Base-by-base conservation (phyloP, 2,329 filamentous ascomycete genomes). In the Scleromitrula shiraiana region DNA sequence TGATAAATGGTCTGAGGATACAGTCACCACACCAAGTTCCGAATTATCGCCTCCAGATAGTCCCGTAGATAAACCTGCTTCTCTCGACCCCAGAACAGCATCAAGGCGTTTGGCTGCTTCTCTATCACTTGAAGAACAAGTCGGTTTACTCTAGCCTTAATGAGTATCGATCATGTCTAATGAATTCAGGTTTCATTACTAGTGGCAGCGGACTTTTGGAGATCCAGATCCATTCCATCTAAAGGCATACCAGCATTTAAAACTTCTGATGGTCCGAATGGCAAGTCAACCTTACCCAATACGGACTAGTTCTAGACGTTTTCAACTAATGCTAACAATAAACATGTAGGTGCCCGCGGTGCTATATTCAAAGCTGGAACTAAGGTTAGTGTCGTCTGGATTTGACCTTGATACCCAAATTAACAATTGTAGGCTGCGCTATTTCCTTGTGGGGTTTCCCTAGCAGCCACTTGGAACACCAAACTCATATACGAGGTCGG, bases 391-490 rank as follows among this genome's bases (percentile, higher is more conserved):
- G 38, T 10, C 8, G 33, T 20, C 5, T 36, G 17, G 5, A 32
- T 23, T 30, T 5, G 2, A 26, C 17, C n/a, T 22, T 10, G 4
- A 20, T 19, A 5, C 10, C n/a, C 14, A 3, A 44, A 43, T 45
- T 55, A 49, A 56, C 36, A 36, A 7, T 7, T 46, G 9, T 61
- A 86, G 70, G 85, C 86, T 32, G 86, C 86, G 15, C 75, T 88
- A 39, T 85, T 91, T 55, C 87, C 87, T 7, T 90, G 85, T 56
- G 85, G 85, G 48, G 80, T 88, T 48, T 88, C 83, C 0, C 74
- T 91, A 37, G 86, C 85, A 7, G 83, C 85, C 35, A 88, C 86
- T 27, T 93, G 85, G 83, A 86, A 91, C 60, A 74, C 77, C 40
- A 73, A 82, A 5, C 70, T 91, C 30, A 73, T 90, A 22, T 74